Evolutionary conservation across 192 early-diverging fungal genomes (phyloP), one percentile per base, ranked within the genome.

Genomic region (Phlyctochytrium arcticum): DNA sequence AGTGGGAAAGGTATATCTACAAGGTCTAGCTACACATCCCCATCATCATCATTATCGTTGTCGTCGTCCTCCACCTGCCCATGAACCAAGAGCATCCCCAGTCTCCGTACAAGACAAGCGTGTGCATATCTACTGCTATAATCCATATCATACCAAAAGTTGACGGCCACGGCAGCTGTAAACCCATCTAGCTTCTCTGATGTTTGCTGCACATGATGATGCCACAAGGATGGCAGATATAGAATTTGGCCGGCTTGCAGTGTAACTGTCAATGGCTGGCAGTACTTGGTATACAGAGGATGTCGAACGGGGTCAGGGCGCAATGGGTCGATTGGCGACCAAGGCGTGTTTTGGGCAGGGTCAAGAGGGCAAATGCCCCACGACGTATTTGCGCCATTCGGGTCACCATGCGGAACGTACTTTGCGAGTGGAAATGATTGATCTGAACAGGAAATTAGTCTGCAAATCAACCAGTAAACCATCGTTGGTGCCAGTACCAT

Each of bases 141-240:
- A 27, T 72, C 60, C 69, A 81, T 74, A 53, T 79, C 76, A 68
- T 80, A 79, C 78, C 80, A 82, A 23, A 67, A 82, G 48, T 82
- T 82, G 17, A 82, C 73, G 6, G 80, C 80, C 3, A 82, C 73
- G 7, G 71, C 65, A 4, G 51, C 59, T 0, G 21, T 10, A 27
- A 67, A 50, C 5, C 67, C 66, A 12, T 74, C 64, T 1, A 64
- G 35, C 30, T 12, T 24, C 32, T 72, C 60, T 24, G 36, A 36
- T 9, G 35, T 26, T 48, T 82, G 80, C 21, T 69, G 44, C 4
- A 82, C 80, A 26, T 68, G 62, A 55, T 82, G 80, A 42, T 70
- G 68, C 80, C 78, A 82, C 54, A 74, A 23, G 15, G 75, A 50
- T 3, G 80, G 78, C 0, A 82, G 68, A 49, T 80, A 82, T n/a